Percentiles rank a stretch among this genome's conserved stretches.
These are phyloP conservation scores for Moricandia arvensis DNA, from an alignment of 345 rosid genomes.

Conservation along the genomic window DNA sequence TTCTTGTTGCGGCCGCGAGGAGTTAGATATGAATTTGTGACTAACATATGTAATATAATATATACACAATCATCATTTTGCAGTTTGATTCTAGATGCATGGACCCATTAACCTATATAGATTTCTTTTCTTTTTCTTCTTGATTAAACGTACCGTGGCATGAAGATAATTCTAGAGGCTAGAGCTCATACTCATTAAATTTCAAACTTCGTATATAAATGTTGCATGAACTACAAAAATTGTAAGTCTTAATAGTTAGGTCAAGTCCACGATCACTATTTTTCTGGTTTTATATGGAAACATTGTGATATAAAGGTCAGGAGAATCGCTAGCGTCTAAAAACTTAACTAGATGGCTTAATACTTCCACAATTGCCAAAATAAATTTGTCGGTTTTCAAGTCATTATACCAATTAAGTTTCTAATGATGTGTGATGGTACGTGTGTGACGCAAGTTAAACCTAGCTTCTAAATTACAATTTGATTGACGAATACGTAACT, in stretches of 20 bases:
- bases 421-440: not conserved
- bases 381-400: not conserved
- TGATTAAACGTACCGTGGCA: not conserved
- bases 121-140: not conserved
- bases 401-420: not conserved
- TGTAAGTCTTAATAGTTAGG: not conserved
- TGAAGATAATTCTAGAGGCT: not conserved
- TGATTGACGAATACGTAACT: not conserved
- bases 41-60: not conserved
- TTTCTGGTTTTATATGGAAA: not conserved
- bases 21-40: slow-evolving; percentile 25
- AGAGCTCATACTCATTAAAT: not conserved
- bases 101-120: not conserved
- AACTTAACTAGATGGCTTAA: not conserved
- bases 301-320: not conserved
- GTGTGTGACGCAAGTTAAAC: not conserved
- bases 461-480: not conserved
- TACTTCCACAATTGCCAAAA: not conserved
- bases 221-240: not conserved
- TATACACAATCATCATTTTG: slow-evolving; percentile 2
- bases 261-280: not conserved
- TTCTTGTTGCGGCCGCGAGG: slow-evolving; percentile 35
- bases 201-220: not conserved
- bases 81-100: not conserved
- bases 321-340: not conserved